Conservation (phyloP, 768 basidiomycete genomes). For the Termitomyces sp. region DNA sequence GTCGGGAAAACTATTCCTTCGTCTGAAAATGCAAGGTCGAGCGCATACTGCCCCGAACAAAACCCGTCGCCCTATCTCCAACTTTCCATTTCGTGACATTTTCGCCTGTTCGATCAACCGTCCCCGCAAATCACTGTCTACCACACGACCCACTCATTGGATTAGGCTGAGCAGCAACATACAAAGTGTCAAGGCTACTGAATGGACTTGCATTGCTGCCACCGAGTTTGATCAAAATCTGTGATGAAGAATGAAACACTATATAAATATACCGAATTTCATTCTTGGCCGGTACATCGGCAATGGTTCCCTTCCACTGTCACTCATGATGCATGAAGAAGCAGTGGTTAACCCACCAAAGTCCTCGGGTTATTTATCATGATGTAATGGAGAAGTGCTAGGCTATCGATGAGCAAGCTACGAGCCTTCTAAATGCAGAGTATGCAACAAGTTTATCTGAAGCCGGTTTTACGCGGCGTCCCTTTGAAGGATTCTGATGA, state of each 20-base stretch:
- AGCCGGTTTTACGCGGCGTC: background rate
- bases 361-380: background rate
- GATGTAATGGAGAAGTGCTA: background rate
- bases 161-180: conserved; percentile 18
- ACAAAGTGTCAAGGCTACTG: conserved; percentile 27
- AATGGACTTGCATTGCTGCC: conserved; percentile 23
- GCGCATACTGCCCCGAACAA: conserved; percentile 26
- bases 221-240: background rate
- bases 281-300: conserved; percentile 16
- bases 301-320: conserved; percentile 20
- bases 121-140: conserved; percentile 31
- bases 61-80: conserved; percentile 27
- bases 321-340: conserved; percentile 8
- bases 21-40: background rate
- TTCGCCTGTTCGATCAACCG: conserved; percentile 23
- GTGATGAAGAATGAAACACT: background rate
- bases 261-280: conserved; percentile 22
- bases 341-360: background rate
- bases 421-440: background rate
- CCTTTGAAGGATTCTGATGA: background rate
- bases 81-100: conserved; percentile 21
- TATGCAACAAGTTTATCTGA: background rate
- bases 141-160: conserved; percentile 22
- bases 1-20: background rate
- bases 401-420: background rate